Base-by-base conservation (phyloP, 2,329 filamentous ascomycete species). In the Fulvia fulva region DNA sequence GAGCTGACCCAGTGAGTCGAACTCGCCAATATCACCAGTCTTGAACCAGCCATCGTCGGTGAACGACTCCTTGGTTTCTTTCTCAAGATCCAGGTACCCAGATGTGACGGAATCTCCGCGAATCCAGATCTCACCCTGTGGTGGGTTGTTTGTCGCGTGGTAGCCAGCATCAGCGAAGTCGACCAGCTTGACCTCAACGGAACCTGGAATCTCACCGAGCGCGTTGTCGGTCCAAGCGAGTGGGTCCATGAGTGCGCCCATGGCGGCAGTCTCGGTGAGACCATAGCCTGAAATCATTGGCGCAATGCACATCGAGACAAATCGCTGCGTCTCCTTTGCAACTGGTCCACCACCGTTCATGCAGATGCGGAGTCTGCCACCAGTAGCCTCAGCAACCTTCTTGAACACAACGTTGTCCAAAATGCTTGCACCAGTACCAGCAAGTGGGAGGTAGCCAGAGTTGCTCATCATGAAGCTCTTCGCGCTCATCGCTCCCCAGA, bases 251-350 rank as follows among this genome's bases (percentile, higher is more conserved):
- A 94, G 76, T n/a, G 87, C 83, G 58, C 89, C 90, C 79, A 89
- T 91, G 65, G 61, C 71, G 1, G 68, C 57, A n/a, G 94, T 97
- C 77, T 99, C 94, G 1, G 94, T 99, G 65, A 99, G 79, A 60
- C 94, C 94, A 72, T 99, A 99, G 11, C 94, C 94, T 63, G 82
- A 85, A 66, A 99, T 86, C 93, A 99, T 96, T 28, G 94, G 94
- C 22, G 91, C 91, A 55, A 99, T 86, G 46, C 92, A 89, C 77
- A 97, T 84, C 44, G 91, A 96, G 70, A 97, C 83, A 80, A 99
- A 97, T 61, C 87, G 85, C 73, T 91, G 87, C 1, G 94, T 99
- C 53, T 91, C 88, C 71, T 89, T 87, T 19, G 93, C 86, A 64
- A 99, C 88, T 34, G 91, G 92, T 47, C 92, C 94, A 67, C 92